phyloP scores from a whole-genome alignment of 192 early-diverging fungal genomes.

The Phlyctochytrium planicorne region DNA sequence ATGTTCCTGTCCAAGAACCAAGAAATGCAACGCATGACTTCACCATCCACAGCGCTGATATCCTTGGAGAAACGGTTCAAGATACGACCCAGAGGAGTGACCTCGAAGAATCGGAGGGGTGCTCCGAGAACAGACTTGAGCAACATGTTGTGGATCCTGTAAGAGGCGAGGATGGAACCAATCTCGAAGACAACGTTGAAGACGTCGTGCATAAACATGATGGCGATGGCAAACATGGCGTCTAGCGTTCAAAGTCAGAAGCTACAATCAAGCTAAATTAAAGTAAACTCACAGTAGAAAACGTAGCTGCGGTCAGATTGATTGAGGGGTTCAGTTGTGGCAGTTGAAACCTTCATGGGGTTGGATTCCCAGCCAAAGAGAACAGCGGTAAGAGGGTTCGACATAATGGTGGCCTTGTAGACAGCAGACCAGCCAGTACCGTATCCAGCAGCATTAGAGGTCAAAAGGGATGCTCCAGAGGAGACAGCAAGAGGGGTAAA shows the following conservation, averaged over 20 bases:
- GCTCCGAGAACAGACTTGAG: conserved; percentile 35
- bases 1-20: conserved; percentile 52
- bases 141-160: conserved; percentile 27
- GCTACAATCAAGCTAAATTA: conserved; percentile 26
- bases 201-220: conserved; percentile 15
- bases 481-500: too few species aligned
- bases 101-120: conserved; percentile 47
- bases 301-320: not conserved
- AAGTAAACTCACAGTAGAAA: conserved; percentile 26
- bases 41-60: conserved; percentile 54
- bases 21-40: conserved; percentile 40
- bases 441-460: too few species aligned
- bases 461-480: too few species aligned
- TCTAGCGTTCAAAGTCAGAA: conserved; percentile 25
- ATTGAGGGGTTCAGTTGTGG: too few species aligned
- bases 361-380: too few species aligned
- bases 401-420: too few species aligned
- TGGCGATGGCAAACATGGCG: too few species aligned
- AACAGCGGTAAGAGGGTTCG: too few species aligned
- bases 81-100: conserved; percentile 54
- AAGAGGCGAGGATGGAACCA: conserved; percentile 27
- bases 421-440: too few species aligned
- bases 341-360: too few species aligned
- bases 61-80: conserved; percentile 90
- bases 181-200: conserved; percentile 29